Evolutionary conservation across 2,329 filamentous ascomycete genomes (phyloP), one percentile per base, ranked within the genome.

Genomic region (Chaetothyriales sp.): DNA sequence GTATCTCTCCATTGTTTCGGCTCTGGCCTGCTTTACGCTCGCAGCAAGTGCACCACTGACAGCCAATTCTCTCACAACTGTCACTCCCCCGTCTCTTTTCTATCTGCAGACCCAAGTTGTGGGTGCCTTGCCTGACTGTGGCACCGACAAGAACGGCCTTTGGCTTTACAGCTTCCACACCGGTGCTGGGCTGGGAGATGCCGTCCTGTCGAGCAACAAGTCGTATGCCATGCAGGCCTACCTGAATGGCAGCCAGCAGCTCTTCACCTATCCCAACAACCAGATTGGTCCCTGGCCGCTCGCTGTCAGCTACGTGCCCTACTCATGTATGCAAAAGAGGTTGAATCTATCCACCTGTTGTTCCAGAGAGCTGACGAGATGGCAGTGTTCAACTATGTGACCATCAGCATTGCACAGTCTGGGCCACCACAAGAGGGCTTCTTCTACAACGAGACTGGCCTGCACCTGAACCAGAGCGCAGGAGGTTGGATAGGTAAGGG

Each of bases 111-210:
- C 58, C 15, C 48, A 57, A 43, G 52, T 59, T 6, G 47, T 53
- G 49, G 51, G 53, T 46, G 53, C 51, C 26, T 46, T 42, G 19
- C 53, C 55, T 48, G 49, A 28, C 43, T 46, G 45, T 36, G 58
- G 58, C n/a, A 52, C 54, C 32, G 54, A 59, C 52, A 60, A 60
- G 52, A 48, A 54, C 44, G 47, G 50, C 18, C 47, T 60, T 25
- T 60, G 50, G 44, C 32, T 60, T n/a, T 55, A 54, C 49, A 57
- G 55, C 15, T 55, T 58, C 44, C 58, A 59, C 49, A 60, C 58
- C n/a, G 58, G 58, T 43, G 57, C 58, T 18, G 58, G 57, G 18
- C 52, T 58, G 5, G 57, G 57, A 20, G 53, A 53, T 48, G 58
- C 56, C 7, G 57, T 50, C 15, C 49, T 59, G 9, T 52, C 51